Conservation (phyloP, 257 asterid genomes). For the Solanum virginianum region DNA sequence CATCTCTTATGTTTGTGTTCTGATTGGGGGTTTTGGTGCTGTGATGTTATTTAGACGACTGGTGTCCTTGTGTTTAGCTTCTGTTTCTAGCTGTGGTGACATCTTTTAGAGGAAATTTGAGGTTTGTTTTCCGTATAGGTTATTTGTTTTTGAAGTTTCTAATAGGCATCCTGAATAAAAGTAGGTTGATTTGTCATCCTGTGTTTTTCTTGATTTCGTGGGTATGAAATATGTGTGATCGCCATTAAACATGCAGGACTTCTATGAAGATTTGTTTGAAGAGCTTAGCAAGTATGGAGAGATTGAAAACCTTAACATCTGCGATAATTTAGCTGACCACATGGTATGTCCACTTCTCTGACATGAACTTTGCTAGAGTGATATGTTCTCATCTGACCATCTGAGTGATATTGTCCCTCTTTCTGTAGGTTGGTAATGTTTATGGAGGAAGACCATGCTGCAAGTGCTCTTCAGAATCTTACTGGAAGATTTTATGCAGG, state of each 20-base stretch:
- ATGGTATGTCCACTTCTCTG: conserved; percentile 26
- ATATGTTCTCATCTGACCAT: background rate
- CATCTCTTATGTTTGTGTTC: background rate
- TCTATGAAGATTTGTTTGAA: conserved; percentile 75
- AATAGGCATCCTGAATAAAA: background rate
- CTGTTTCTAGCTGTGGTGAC: background rate
- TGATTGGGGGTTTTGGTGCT: background rate
- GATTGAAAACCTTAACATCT: conserved; percentile 70
- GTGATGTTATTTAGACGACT: background rate
- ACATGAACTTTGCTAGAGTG: background rate
- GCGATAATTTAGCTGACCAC: conserved; percentile 88
- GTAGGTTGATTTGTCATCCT: background rate
- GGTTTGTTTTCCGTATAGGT: background rate
- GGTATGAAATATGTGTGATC: background rate
- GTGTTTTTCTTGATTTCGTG: background rate
- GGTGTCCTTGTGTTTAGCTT: background rate
- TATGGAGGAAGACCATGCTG: conserved; percentile 88
- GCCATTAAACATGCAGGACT: conserved; percentile 30
- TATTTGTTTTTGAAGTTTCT: background rate
- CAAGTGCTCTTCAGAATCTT: conserved; percentile 70
- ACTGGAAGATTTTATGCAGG: conserved; percentile 80
- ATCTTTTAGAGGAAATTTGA: background rate
- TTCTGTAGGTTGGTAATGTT: conserved; percentile 51
- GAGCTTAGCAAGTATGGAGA: conserved; percentile 92
- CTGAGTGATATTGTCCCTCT: background rate